These are phyloP conservation scores for Kuraishia capsulata DNA, from an alignment of 805 yeast genomes.

Conservation along the genomic window DNA sequence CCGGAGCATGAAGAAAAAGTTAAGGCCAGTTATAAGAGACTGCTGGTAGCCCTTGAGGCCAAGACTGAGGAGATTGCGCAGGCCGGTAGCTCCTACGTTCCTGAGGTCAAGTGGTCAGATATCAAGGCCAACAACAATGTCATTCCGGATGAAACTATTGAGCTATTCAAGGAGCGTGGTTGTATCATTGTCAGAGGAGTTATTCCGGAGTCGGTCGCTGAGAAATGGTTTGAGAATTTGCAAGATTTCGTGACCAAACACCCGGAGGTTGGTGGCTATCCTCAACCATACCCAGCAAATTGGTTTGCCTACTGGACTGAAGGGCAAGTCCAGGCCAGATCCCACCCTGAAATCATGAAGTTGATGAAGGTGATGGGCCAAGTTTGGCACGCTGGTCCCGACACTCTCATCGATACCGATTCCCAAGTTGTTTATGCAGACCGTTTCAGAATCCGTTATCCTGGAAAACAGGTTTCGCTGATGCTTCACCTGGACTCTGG, in stretches of 20 bases:
- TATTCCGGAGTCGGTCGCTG: slow-evolving; percentile 16
- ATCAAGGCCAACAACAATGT: neutral
- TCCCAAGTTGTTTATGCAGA: slow-evolving; percentile 29
- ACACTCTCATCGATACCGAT: slow-evolving; percentile 16
- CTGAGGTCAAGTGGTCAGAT: neutral
- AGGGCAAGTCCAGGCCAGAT: slow-evolving; percentile 27
- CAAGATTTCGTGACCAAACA: slow-evolving; percentile 17
- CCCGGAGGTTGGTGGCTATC: slow-evolving; percentile 21
- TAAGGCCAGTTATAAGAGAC: slow-evolving; percentile 20
- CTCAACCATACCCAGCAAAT: slow-evolving; percentile 13
- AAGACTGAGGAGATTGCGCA: slow-evolving; percentile 6
- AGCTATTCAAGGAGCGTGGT: slow-evolving; percentile 9
- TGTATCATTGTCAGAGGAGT: slow-evolving; percentile 21
- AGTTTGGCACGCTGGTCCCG: slow-evolving; percentile 5
- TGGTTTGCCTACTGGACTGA: slow-evolving; percentile 29
- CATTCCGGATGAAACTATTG: neutral
- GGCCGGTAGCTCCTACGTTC: neutral
- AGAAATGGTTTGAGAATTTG: slow-evolving; percentile 9
- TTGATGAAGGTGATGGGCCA: slow-evolving; percentile 4
- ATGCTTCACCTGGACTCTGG: slow-evolving; percentile 34
- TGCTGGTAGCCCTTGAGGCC: slow-evolving; percentile 14
- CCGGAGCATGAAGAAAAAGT: slow-evolving; percentile 19
- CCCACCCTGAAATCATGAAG: slow-evolving; percentile 22
- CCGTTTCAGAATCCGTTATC: slow-evolving; percentile 28
- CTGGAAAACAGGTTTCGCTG: slow-evolving; percentile 24